Conservation (phyloP, 305 asterid species). For the Fraxinus baroniana region DNA sequence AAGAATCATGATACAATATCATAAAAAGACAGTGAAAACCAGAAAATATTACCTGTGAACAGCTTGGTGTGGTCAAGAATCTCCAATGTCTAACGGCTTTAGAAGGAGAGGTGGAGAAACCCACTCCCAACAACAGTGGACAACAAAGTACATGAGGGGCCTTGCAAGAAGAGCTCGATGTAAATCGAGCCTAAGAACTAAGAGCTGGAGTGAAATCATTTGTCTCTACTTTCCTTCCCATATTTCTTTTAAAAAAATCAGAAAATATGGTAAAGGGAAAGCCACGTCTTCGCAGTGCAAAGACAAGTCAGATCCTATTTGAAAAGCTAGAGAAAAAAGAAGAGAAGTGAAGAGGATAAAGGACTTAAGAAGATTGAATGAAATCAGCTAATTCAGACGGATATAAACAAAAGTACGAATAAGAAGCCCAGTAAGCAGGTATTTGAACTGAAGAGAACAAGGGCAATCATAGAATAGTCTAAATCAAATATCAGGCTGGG, state of each 20-base stretch:
- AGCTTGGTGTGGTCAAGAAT: slow-evolving; percentile 44
- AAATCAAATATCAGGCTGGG: slow-evolving; percentile 22
- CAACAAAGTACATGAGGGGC: background rate
- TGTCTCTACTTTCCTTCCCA: slow-evolving; percentile 42
- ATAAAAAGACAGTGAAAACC: background rate
- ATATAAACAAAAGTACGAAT: slow-evolving; percentile 12
- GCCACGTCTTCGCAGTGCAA: slow-evolving; percentile 27
- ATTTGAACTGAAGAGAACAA: slow-evolving; percentile 1
- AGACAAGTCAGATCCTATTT: slow-evolving; percentile 32
- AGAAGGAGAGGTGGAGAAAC: slow-evolving; percentile 3
- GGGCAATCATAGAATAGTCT: slow-evolving; percentile 7
- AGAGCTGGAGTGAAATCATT: slow-evolving; percentile 29
- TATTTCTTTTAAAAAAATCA: slow-evolving; percentile 52
- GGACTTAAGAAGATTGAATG: background rate
- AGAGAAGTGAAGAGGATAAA: background rate
- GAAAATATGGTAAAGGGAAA: slow-evolving; percentile 46
- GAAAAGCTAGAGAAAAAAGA: slow-evolving; percentile 3
- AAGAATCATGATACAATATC: background rate
- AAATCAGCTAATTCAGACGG: slow-evolving; percentile 24
- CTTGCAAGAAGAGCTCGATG: slow-evolving; percentile 23
- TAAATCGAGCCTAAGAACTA: slow-evolving; percentile 19
- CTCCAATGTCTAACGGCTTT: slow-evolving; percentile 30
- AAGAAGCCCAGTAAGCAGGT: slow-evolving; percentile 2
- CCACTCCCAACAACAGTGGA: slow-evolving; percentile 19
- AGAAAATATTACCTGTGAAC: slow-evolving; percentile 44